phyloP scores from a whole-genome alignment of 2,329 filamentous ascomycete species.

The Colletotrichum abscissum region DNA sequence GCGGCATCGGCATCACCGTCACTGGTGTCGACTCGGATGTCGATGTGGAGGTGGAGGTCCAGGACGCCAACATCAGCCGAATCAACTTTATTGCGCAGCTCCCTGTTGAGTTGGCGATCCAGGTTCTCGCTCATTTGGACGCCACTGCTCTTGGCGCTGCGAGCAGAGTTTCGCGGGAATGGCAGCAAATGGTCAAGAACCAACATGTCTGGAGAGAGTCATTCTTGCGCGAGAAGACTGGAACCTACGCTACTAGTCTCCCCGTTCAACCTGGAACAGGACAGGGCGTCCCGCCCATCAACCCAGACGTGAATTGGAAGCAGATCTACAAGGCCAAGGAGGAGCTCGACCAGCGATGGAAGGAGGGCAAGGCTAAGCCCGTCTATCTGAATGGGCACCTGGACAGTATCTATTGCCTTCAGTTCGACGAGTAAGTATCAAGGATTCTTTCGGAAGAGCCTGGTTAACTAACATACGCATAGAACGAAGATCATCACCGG shows the following conservation, averaged over 20 bases:
- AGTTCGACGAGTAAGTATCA: conserved; percentile 88
- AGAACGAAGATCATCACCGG: conserved; percentile 96
- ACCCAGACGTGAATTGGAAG: conserved; percentile 82
- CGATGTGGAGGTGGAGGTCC: conserved; percentile 46
- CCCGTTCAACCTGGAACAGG: conserved; percentile 65
- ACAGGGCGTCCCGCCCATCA: conserved; percentile 65
- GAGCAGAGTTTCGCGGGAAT: conserved; percentile 61
- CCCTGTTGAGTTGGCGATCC: conserved; percentile 68
- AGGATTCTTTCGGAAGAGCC: not conserved
- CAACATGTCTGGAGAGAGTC: conserved; percentile 74
- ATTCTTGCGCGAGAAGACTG: conserved; percentile 70
- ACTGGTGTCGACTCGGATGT: conserved; percentile 54
- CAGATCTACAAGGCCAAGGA: conserved; percentile 83
- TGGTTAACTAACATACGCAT: conserved; percentile 46
- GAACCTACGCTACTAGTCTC: conserved; percentile 68
- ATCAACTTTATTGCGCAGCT: conserved; percentile 69
- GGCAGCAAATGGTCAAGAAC: conserved; percentile 60
- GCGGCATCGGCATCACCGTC: conserved; percentile 71
- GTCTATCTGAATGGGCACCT: conserved; percentile 93
- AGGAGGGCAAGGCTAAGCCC: conserved; percentile 78
- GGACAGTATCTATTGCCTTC: conserved; percentile 97
- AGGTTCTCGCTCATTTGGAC: conserved; percentile 68
- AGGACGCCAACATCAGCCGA: conserved; percentile 58
- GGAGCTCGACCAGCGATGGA: conserved; percentile 84
- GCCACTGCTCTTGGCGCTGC: conserved; percentile 61